Conservation (phyloP, 1,139 yeast genomes). For the Suhomyces atakaporum region DNA sequence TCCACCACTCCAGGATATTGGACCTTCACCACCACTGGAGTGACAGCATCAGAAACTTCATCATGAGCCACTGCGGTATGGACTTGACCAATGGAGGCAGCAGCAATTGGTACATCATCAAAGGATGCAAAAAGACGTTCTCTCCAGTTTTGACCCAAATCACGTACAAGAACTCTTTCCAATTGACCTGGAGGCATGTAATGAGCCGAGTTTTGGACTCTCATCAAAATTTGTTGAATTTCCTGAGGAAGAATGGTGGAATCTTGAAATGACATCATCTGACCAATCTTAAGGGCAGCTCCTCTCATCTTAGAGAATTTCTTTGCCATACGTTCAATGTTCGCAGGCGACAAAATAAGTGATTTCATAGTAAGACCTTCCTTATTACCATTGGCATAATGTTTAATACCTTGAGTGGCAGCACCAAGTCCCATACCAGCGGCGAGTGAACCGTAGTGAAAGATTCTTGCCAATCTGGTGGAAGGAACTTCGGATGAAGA, state of each 20-base stretch:
- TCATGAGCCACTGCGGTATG: conserved; percentile 63
- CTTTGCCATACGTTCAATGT: conserved; percentile 83
- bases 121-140: conserved; percentile 64
- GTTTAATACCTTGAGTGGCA: conserved; percentile 73
- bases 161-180: conserved; percentile 69
- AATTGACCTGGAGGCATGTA: conserved; percentile 95
- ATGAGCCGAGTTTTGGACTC: conserved; percentile 93
- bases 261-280: conserved; percentile 92
- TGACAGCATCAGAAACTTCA: conserved; percentile 45
- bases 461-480: conserved; percentile 78
- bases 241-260: conserved; percentile 81
- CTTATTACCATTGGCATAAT: conserved; percentile 54
- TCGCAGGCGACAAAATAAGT: conserved; percentile 72
- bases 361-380: conserved; percentile 54
- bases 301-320: conserved; percentile 96
- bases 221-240: conserved; percentile 72
- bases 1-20: conserved; percentile 98
- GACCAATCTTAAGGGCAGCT: conserved; percentile 95
- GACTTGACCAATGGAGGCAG: conserved; percentile 97
- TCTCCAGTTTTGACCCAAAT: conserved; percentile 83
- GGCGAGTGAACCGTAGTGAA: conserved; percentile 91
- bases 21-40: conserved; percentile 91
- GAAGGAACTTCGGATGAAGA: conserved; percentile 79
- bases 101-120: conserved; percentile 91
- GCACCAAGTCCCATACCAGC: conserved; percentile 90